Percentiles rank a stretch among this genome's conserved stretches.
Conservation (phyloP, 331 rosid genomes). For the Malus hybrid region DNA sequence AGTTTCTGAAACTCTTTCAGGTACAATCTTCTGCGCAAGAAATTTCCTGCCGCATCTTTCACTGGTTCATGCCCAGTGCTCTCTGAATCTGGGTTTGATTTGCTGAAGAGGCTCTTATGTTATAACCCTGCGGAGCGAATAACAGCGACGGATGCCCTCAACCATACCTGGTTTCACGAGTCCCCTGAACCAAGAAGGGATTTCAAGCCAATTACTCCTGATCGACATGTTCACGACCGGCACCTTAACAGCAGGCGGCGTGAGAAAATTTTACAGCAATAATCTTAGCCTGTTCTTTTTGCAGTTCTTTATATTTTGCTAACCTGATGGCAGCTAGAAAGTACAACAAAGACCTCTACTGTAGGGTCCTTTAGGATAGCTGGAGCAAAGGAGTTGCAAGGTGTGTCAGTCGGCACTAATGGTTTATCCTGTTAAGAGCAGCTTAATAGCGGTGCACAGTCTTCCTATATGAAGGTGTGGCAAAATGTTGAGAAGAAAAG, state of each 20-base stretch:
- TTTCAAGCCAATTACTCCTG: conserved; percentile 31
- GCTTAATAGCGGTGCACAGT: not conserved
- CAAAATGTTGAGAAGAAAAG: not conserved
- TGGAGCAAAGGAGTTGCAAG: not conserved
- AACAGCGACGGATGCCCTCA: conserved; percentile 69
- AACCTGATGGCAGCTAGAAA: not conserved
- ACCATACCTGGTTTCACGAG: conserved; percentile 79
- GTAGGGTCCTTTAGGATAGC: not conserved
- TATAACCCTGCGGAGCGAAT: conserved; percentile 80
- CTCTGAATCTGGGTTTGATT: conserved; percentile 74
- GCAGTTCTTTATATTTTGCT: not conserved
- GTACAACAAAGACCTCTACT: not conserved
- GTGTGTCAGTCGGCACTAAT: not conserved
- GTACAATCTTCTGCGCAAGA: conserved; percentile 58
- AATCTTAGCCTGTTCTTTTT: not conserved
- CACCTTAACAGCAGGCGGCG: conserved; percentile 27
- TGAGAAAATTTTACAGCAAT: conserved; percentile 8
- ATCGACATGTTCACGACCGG: conserved; percentile 34
- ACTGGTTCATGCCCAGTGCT: conserved; percentile 68
- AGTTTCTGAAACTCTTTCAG: conserved; percentile 32
- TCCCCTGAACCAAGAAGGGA: conserved; percentile 62
- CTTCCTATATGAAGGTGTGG: conserved; percentile 4
- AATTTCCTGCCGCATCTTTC: conserved; percentile 77
- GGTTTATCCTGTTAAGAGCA: not conserved
- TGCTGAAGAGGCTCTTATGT: conserved; percentile 64